Conservation (phyloP, 371 early-diverging fungal species). For the Massospora cicadina region DNA sequence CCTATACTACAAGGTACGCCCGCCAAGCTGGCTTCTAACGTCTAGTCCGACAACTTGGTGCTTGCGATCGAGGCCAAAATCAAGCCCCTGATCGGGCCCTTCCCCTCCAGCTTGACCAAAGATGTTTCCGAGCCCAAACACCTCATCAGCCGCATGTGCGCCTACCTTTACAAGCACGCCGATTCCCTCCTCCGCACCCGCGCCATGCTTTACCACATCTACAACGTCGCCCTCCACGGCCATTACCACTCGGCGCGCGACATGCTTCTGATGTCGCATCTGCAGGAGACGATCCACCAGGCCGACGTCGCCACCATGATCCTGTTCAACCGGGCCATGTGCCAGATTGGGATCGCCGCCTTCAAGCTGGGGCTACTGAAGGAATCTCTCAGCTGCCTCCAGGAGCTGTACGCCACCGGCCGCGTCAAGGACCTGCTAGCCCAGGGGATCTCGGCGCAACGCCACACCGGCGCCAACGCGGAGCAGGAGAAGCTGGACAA, state of each 20-base stretch:
- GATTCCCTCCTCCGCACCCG: conserved; percentile 76
- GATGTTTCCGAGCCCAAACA: conserved; percentile 30
- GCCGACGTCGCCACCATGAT: conserved; percentile 88
- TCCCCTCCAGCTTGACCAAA: conserved; percentile 15
- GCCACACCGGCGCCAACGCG: conserved; percentile 46
- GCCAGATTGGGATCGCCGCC: conserved; percentile 90
- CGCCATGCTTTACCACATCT: conserved; percentile 93
- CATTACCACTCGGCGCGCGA: conserved; percentile 86
- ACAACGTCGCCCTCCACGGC: conserved; percentile 87
- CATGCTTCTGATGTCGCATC: conserved; percentile 91
- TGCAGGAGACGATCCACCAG: conserved; percentile 81
- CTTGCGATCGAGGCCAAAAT: conserved; percentile 22
- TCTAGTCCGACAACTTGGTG: conserved; percentile 30
- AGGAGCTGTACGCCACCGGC: conserved; percentile 75
- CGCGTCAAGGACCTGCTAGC: conserved; percentile 86
- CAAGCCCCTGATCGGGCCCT: conserved; percentile 18
- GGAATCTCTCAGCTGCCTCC: conserved; percentile 68
- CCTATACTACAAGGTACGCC: conserved; percentile 73
- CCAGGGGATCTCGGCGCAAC: conserved; percentile 70
- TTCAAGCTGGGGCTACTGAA: conserved; percentile 86
- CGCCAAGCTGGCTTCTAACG: background rate
- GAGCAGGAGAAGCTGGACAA: conserved; percentile 84
- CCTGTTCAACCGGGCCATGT: conserved; percentile 88
- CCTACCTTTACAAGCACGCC: conserved; percentile 69
- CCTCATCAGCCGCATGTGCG: conserved; percentile 64